Evolutionary conservation across 2,329 filamentous ascomycete genomes (phyloP).

Genomic region (Curvularia hawaiiensis): DNA sequence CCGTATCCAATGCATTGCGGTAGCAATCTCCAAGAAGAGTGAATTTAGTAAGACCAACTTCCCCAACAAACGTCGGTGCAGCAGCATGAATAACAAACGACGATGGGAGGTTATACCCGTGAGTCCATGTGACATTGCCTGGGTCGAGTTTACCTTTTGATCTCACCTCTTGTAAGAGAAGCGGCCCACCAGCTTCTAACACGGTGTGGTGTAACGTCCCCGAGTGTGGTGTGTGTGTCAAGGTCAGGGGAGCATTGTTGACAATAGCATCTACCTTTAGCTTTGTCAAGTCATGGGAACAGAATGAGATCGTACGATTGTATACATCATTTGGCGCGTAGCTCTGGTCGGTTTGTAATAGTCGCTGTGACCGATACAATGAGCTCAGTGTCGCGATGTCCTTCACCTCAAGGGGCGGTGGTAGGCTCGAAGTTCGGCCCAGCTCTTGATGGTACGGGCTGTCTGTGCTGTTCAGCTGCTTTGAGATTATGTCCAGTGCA

Average conservation of each 20-base stretch:
- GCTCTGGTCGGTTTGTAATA: conserved; percentile 35
- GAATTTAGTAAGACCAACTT: conserved; percentile 29
- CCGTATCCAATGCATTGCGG: conserved; percentile 31
- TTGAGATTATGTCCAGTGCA: conserved; percentile 26
- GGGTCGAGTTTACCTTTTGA: conserved; percentile 19
- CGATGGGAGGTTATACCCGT: conserved; percentile 36
- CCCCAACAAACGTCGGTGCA: conserved; percentile 29
- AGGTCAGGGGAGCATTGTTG: conserved; percentile 31
- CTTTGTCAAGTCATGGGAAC: conserved; percentile 38
- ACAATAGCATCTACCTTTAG: conserved; percentile 44
- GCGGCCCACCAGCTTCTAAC: conserved; percentile 38
- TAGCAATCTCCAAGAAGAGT: conserved; percentile 42
- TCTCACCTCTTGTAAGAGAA: conserved; percentile 28
- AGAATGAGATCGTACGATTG: conserved; percentile 40
- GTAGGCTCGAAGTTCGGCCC: neutral
- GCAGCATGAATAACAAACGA: conserved; percentile 40
- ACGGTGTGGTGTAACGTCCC: conserved; percentile 33
- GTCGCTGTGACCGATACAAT: conserved; percentile 33
- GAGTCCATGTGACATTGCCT: conserved; percentile 35
- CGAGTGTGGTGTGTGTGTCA: conserved; percentile 17
- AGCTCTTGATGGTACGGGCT: conserved; percentile 19
- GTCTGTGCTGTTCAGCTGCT: conserved; percentile 13
- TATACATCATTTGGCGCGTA: conserved; percentile 37
- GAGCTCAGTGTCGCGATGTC: conserved; percentile 37
- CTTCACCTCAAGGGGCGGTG: conserved; percentile 16